These are phyloP conservation scores for Ophiostoma perfectum DNA, from an alignment of 2,329 filamentous ascomycete genomes.

Conservation along the genomic window DNA sequence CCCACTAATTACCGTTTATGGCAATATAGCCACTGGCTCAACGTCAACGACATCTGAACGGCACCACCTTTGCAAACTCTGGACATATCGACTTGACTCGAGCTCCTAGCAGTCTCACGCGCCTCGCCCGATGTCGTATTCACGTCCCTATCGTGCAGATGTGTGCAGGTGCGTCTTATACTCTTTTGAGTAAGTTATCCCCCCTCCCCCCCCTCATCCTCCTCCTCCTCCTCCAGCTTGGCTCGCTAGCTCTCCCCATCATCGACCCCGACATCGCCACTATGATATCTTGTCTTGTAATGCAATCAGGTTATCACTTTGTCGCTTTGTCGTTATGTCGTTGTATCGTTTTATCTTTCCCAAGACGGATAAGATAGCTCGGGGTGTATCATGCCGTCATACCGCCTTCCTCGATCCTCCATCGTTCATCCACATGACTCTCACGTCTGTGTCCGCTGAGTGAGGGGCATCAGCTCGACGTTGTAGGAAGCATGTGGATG, in stretches of 20 bases:
- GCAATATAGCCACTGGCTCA: constrained; percentile 14
- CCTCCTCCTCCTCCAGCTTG: not conserved
- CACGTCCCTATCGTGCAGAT: constrained; percentile 4
- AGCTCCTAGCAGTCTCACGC: not conserved
- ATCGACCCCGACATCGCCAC: not conserved
- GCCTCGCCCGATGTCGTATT: not conserved
- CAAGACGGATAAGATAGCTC: constrained; percentile 1
- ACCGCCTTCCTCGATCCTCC: not conserved
- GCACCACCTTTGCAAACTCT: not conserved
- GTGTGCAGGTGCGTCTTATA: constrained; percentile 15
- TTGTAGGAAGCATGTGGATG: constrained; percentile 8
- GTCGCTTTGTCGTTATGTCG: not conserved
- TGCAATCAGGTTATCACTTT: no score
- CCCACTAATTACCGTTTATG: constrained; percentile 4
- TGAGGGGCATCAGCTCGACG: constrained; percentile 4
- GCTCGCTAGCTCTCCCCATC: not conserved
- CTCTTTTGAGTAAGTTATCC: constrained; percentile 15
- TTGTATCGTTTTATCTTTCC: constrained; percentile 7
- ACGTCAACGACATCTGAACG: constrained; percentile 13
- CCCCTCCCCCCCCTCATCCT: not conserved
- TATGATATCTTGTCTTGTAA: not conserved
- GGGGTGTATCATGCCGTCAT: constrained; percentile 4
- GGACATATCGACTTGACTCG: not conserved
- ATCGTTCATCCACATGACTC: not conserved
- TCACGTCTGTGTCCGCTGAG: not conserved